Evolutionary conservation across 1,139 yeast genomes (phyloP).

Genomic region (Debaryomyces sp.): DNA sequence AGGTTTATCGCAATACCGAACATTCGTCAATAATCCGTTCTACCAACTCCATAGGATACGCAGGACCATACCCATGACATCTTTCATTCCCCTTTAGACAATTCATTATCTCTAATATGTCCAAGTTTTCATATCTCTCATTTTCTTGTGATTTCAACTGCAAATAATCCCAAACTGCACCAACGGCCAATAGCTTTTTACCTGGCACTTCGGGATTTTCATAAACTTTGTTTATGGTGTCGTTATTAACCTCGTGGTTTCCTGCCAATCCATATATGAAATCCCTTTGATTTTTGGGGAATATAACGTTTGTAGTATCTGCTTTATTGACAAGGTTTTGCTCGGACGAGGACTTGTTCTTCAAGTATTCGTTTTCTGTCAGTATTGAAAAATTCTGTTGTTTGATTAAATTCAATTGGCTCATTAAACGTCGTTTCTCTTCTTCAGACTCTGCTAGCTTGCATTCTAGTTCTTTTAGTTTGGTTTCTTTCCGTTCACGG

Average conservation of each 20-base stretch:
- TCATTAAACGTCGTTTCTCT: slow-evolving; percentile 53
- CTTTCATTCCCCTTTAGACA: slow-evolving; percentile 65
- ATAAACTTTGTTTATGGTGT: slow-evolving; percentile 33
- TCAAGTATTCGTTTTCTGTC: slow-evolving; percentile 59
- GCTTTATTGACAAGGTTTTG: neutral
- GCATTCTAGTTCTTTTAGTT: slow-evolving; percentile 66
- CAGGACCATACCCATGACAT: slow-evolving; percentile 87
- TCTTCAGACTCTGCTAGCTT: slow-evolving; percentile 62
- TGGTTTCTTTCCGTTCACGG: slow-evolving; percentile 80
- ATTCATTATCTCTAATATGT: slow-evolving; percentile 59
- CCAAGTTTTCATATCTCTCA: slow-evolving; percentile 52
- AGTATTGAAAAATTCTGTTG: slow-evolving; percentile 56
- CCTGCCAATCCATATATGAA: slow-evolving; percentile 36
- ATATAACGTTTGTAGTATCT: slow-evolving; percentile 25
- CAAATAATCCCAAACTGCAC: slow-evolving; percentile 84
- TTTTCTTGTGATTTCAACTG: slow-evolving; percentile 47
- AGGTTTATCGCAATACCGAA: neutral
- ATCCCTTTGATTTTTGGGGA: slow-evolving; percentile 39
- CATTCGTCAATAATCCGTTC: slow-evolving; percentile 33
- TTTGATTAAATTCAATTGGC: slow-evolving; percentile 56
- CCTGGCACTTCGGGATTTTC: slow-evolving; percentile 39
- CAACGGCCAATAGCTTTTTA: slow-evolving; percentile 60
- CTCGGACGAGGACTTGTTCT: slow-evolving; percentile 6
- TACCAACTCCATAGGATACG: slow-evolving; percentile 57
- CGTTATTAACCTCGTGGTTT: slow-evolving; percentile 23